A percentile compares a stretch with the other conserved stretches of the same genome.
phyloP scores from a whole-genome alignment of 208 protist genomes.

The Strigomonas culicis region DNA sequence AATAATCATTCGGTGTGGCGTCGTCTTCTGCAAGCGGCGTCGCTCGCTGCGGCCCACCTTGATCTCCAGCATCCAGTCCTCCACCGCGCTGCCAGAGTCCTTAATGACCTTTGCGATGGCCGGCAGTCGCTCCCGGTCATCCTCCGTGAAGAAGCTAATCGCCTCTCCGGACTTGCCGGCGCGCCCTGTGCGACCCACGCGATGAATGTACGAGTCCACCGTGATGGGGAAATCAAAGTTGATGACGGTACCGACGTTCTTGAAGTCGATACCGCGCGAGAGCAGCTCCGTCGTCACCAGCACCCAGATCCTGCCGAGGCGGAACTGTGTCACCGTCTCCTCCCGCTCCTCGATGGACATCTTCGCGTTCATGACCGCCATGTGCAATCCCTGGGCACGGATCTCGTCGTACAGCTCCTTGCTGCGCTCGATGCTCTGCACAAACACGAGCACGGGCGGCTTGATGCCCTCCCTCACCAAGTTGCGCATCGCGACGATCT shows the following conservation, averaged over 20 bases:
- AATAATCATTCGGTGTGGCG: constrained; percentile 83
- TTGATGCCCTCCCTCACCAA: constrained; percentile 89
- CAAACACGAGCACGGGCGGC: constrained; percentile 97
- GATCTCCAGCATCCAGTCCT: constrained; percentile 95
- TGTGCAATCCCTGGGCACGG: constrained; percentile 71
- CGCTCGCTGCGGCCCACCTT: constrained; percentile 52
- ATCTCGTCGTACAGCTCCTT: constrained; percentile 96
- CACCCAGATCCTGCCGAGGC: constrained; percentile 95
- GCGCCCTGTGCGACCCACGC: constrained; percentile 92
- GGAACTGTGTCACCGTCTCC: constrained; percentile 92
- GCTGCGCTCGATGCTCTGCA: constrained; percentile 97
- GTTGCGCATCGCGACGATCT: constrained; percentile 95
- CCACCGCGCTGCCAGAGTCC: constrained; percentile 90
- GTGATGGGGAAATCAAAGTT: constrained; percentile 98
- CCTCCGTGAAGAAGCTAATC: constrained; percentile 97
- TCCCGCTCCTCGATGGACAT: constrained; percentile 91
- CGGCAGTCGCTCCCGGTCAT: constrained; percentile 89
- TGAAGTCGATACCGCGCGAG: constrained; percentile 97
- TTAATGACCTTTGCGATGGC: constrained; percentile 90
- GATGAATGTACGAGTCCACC: constrained; percentile 95
- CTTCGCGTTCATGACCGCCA: constrained; percentile 90
- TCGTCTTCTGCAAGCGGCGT: constrained; percentile 59
- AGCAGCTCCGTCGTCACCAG: constrained; percentile 97
- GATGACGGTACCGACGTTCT: constrained; percentile 96
- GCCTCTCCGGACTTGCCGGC: constrained; percentile 88